Evolutionary conservation across 169 alveolate species (phyloP).

Genomic region (Plasmodium inui): DNA sequence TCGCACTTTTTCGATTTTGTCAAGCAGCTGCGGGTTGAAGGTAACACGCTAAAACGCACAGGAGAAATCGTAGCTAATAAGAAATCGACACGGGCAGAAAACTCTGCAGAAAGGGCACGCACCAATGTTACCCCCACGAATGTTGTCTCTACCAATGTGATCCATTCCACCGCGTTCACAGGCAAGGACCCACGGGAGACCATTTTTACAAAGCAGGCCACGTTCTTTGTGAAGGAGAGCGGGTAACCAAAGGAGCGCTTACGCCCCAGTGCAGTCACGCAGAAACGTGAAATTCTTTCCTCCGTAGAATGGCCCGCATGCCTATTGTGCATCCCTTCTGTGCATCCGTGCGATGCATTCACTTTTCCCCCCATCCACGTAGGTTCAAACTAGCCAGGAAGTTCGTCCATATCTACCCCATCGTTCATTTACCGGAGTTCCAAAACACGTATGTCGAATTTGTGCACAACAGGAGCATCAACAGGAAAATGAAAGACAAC

Average conservation of each 20-base stretch:
- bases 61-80: neutral
- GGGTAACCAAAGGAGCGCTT: conserved; percentile 32
- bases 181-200: conserved; percentile 33
- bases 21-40: conserved; percentile 13
- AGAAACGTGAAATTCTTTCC: neutral
- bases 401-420: conserved; percentile 33
- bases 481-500: conserved; percentile 45
- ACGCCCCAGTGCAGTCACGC: neutral
- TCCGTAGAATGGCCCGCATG: neutral
- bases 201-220: conserved; percentile 49
- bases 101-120: neutral
- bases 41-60: neutral
- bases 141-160: neutral
- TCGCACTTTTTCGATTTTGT: conserved; percentile 51
- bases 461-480: conserved; percentile 27
- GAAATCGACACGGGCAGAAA: neutral
- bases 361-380: neutral
- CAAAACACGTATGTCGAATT: conserved; percentile 38
- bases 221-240: conserved; percentile 42
- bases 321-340: neutral
- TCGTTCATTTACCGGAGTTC: neutral
- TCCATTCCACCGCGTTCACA: neutral
- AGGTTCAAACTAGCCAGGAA: conserved; percentile 23
- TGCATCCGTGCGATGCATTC: neutral
- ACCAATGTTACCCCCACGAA: neutral